Evolutionary conservation across 495 filamentous ascomycete genomes (phyloP), one percentile per base, ranked within the genome.

Genomic region (Astrothelium macrocarpum): DNA sequence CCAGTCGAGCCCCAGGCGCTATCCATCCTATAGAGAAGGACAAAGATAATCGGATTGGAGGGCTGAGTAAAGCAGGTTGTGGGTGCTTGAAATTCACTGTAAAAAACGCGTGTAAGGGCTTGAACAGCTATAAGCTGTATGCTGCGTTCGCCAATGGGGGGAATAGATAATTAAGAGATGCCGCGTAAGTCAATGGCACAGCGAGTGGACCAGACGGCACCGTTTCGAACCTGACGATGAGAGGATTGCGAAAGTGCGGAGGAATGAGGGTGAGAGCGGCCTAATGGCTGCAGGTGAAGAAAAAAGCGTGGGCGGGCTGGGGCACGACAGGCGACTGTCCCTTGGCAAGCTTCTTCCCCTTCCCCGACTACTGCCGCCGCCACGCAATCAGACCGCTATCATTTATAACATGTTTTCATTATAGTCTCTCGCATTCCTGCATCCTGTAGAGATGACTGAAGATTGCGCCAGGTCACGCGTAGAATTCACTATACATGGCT

Each of bases 11-110:
- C n/a, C 36, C 32, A 36, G 31, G 58, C 65, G 67, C 70, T 79
- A 56, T 82, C 79, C 80, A 82, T 82, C 28, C 66, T 73, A 63
- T n/a, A 25, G 34, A 16, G 42, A 62, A 36, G 65, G 70, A 2
- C 11, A 20, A 16, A 29, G n/a, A 26, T 56, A 28, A 18, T 56
- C 49, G 5, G 25, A 56, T 3, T 26, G 25, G n/a, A 20, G 20
- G 9, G 49, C 12, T 56, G 9, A 25, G 49, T 56, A 29, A 56
- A n/a, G n/a, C 25, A 29, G 25, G 49, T 9, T 9, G 49, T 2
- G 3, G 49, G 9, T 18, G 10, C 12, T 12, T 29, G 20, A 16
- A 56, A 56, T 12, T 12, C 2, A 11, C 12, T 11, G 16, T 5
- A 12, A 58, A 46, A 28, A 42, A 45, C n/a, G 58, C 49, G 28